phyloP scores from a whole-genome alignment of 805 yeast genomes.

The Candida odintsovae region DNA sequence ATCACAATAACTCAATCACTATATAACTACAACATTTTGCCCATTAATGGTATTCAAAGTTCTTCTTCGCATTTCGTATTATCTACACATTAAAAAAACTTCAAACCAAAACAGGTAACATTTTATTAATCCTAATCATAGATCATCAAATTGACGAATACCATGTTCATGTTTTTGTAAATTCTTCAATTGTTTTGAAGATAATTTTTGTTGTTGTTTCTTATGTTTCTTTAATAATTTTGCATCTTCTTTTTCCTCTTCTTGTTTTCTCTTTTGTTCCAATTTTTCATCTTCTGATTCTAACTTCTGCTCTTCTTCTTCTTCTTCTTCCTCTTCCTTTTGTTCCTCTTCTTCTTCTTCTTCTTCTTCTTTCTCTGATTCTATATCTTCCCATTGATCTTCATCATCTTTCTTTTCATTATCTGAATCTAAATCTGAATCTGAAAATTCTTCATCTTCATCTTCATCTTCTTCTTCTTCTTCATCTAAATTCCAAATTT shows the following conservation, averaged over 20 bases:
- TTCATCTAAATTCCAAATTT: conserved; percentile 57
- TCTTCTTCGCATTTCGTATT: too few relatives aligned
- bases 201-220: conserved; percentile 27
- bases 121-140: conserved; percentile 24
- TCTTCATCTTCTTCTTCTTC: conserved; percentile 27
- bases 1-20: too few relatives aligned
- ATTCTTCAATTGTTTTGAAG: conserved; percentile 42
- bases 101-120: too few relatives aligned
- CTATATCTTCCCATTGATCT: conserved; percentile 21
- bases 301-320: conserved; percentile 5
- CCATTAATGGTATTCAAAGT: too few relatives aligned
- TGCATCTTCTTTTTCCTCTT: conserved; percentile 14
- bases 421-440: conserved; percentile 4
- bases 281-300: conserved; percentile 7
- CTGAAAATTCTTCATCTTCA: conserved; percentile 9
- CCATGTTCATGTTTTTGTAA: conserved; percentile 56
- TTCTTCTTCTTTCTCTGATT: conserved; percentile 6
- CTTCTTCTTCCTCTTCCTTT: conserved; percentile 8
- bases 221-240: conserved; percentile 17
- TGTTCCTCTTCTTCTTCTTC: conserved; percentile 12
- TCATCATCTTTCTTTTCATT: conserved; percentile 7
- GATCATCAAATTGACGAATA: conserved; percentile 57
- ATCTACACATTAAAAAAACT: background rate
- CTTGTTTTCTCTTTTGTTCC: conserved; percentile 13
- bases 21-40: too few relatives aligned